phyloP scores from a whole-genome alignment of 495 filamentous ascomycete genomes.

The Penicillium malachiteum region DNA sequence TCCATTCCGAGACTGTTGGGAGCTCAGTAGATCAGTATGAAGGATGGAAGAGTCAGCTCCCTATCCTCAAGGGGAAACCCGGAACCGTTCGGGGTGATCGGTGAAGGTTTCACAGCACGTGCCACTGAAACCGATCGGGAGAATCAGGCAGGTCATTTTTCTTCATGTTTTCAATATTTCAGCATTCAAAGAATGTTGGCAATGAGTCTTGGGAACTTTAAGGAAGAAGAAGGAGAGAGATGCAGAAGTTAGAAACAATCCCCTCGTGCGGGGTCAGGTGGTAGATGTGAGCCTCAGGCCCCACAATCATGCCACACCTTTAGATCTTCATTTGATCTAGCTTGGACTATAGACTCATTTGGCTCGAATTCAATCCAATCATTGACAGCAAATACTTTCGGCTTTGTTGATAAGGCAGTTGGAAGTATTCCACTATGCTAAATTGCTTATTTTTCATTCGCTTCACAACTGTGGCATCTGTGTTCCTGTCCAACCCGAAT shows the following conservation, averaged over 20 bases:
- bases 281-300: neutral
- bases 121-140: conserved; percentile 17
- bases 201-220: neutral
- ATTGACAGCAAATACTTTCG: neutral
- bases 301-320: conserved; percentile 5
- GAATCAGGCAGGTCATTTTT: conserved; percentile 2
- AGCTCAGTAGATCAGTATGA: neutral
- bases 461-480: too few species aligned
- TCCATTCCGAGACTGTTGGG: conserved; percentile 2
- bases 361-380: neutral
- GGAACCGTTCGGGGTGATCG: conserved; percentile 26
- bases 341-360: neutral
- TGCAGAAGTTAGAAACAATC: neutral
- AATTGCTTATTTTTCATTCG: too few species aligned
- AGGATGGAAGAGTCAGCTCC: neutral
- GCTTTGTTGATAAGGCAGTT: too few species aligned
- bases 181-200: too few species aligned
- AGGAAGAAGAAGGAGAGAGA: neutral
- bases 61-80: conserved; percentile 21
- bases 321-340: neutral
- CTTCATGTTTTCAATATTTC: neutral
- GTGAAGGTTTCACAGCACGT: conserved; percentile 20
- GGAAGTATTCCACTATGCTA: too few species aligned
- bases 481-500: too few species aligned
- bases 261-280: neutral